Evolutionary conservation across 331 rosid species (phyloP).

Genomic region (Quercus lobata): DNA sequence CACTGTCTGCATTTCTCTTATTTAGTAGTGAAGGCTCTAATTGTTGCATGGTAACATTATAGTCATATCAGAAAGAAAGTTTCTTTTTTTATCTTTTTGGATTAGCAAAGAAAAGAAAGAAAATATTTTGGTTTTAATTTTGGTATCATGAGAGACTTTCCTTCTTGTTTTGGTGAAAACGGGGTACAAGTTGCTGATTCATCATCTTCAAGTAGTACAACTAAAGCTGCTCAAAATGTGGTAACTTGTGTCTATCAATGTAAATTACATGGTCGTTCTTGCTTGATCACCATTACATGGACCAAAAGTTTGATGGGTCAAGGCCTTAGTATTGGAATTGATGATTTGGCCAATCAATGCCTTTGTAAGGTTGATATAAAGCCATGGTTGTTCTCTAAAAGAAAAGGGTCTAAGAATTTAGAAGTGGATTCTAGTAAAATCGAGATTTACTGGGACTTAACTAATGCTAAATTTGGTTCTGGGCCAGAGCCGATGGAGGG

Average conservation of each 20-base stretch:
- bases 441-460: slow-evolving; percentile 65
- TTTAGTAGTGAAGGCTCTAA: slow-evolving; percentile 1
- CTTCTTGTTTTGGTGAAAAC: slow-evolving; percentile 97
- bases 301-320: slow-evolving; percentile 80
- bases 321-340: slow-evolving; percentile 62
- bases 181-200: slow-evolving; percentile 87
- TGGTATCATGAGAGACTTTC: slow-evolving; percentile 78
- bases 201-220: slow-evolving; percentile 40
- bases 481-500: slow-evolving; percentile 78
- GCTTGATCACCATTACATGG: slow-evolving; percentile 74
- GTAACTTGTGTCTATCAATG: slow-evolving; percentile 76
- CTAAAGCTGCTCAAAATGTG: slow-evolving; percentile 56
- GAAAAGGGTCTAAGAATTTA: slow-evolving; percentile 67
- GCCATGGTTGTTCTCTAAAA: slow-evolving; percentile 85
- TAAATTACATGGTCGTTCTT: slow-evolving; percentile 39
- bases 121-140: neutral
- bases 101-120: no score
- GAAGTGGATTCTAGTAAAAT: slow-evolving; percentile 55
- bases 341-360: slow-evolving; percentile 46
- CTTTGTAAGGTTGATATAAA: slow-evolving; percentile 69
- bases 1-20: neutral
- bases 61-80: slow-evolving; percentile 5
- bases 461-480: slow-evolving; percentile 63
- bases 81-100: neutral
- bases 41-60: slow-evolving; percentile 9